A percentile compares a stretch with the other conserved stretches of the same genome.
These are phyloP conservation scores for Cubamyces lactineus DNA, from an alignment of 768 basidiomycete species.

Conservation along the genomic window DNA sequence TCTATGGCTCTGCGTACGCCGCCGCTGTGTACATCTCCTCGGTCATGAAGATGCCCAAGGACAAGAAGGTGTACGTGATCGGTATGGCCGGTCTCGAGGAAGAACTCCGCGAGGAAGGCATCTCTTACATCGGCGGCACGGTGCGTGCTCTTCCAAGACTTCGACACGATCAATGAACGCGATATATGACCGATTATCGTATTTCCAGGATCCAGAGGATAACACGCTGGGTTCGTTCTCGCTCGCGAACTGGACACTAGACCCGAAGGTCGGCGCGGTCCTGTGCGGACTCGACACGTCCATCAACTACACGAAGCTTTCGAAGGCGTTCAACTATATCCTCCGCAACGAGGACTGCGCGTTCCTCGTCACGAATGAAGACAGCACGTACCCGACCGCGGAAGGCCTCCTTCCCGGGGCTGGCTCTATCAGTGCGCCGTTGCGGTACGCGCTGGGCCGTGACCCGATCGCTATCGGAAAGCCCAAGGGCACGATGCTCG, in stretches of 20 bases:
- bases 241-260: slow-evolving; percentile 69
- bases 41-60: slow-evolving; percentile 84
- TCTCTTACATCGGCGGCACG: slow-evolving; percentile 80
- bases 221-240: slow-evolving; percentile 72
- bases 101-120: slow-evolving; percentile 87
- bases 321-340: slow-evolving; percentile 90
- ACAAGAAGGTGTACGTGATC: slow-evolving; percentile 95
- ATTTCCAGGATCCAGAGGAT: slow-evolving; percentile 77
- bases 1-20: slow-evolving; percentile 93
- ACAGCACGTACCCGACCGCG: slow-evolving; percentile 86
- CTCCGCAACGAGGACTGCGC: slow-evolving; percentile 75
- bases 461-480: slow-evolving; percentile 87
- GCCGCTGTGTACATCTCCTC: slow-evolving; percentile 85
- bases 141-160: slow-evolving; percentile 47
- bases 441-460: slow-evolving; percentile 70
- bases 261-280: slow-evolving; percentile 86
- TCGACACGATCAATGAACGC: neutral
- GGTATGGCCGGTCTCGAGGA: slow-evolving; percentile 92
- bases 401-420: slow-evolving; percentile 80
- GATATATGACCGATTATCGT: neutral
- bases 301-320: slow-evolving; percentile 93
- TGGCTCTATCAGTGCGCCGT: slow-evolving; percentile 81
- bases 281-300: slow-evolving; percentile 89
- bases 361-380: slow-evolving; percentile 92
- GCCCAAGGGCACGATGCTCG: slow-evolving; percentile 89